A percentile compares a stretch with the other conserved stretches of the same genome.
Conservation (phyloP, 2,329 filamentous ascomycete genomes). For the Alternaria gaisen region DNA sequence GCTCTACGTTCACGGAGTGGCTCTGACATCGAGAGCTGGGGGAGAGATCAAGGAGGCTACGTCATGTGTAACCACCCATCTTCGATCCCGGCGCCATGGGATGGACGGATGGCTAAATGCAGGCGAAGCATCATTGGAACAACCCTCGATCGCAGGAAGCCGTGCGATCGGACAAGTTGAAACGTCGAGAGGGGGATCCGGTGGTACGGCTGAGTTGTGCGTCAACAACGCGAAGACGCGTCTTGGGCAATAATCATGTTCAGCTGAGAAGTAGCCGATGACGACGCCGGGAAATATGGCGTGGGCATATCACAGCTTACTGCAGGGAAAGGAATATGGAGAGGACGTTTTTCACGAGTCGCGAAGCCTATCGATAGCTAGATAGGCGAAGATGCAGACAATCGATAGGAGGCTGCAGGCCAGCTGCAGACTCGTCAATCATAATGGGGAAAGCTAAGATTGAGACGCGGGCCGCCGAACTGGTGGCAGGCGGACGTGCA, state of each 20-base stretch:
- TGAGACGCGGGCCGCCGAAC: slow-evolving; percentile 27
- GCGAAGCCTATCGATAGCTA: slow-evolving; percentile 21
- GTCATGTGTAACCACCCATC: slow-evolving; percentile 3
- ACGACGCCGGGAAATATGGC: not conserved
- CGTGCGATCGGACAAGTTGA: slow-evolving; percentile 10
- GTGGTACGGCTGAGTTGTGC: not conserved
- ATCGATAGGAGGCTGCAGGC: slow-evolving; percentile 29
- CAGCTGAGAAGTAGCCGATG: slow-evolving; percentile 5
- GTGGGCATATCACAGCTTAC: not conserved
- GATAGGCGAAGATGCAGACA: slow-evolving; percentile 15
- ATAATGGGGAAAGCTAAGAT: slow-evolving; percentile 45
- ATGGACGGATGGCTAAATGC: slow-evolving; percentile 4
- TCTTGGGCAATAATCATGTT: not conserved
- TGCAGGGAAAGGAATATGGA: slow-evolving; percentile 5
- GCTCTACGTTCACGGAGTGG: slow-evolving; percentile 1
- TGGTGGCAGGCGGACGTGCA: slow-evolving; percentile 22
- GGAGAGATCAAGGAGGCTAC: slow-evolving; percentile 4
- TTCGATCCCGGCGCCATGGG: slow-evolving; percentile 3
- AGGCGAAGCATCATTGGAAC: slow-evolving; percentile 2
- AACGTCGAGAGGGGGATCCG: not conserved
- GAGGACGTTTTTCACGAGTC: slow-evolving; percentile 1
- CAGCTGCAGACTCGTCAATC: slow-evolving; percentile 32
- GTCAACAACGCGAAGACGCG: slow-evolving; percentile 1
- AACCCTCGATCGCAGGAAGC: slow-evolving; percentile 8
- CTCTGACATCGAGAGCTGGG: slow-evolving; percentile 1